Percentiles rank a stretch among this genome's conserved stretches.
Evolutionary conservation across 176 grass and related monocot species (phyloP).

Genomic region (Triticum dicoccoides): DNA sequence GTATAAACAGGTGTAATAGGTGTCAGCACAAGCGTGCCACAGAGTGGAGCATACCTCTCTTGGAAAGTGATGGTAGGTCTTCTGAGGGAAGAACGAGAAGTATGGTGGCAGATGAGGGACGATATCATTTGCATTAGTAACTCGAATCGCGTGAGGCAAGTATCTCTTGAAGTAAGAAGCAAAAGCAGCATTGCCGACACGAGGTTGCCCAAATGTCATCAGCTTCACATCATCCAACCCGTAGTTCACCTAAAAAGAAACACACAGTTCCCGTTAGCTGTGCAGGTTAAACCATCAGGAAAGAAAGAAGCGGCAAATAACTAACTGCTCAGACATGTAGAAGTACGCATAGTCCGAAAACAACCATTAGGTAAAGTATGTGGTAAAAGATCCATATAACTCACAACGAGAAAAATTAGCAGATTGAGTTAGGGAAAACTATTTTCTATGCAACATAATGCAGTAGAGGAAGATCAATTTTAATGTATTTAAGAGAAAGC

Average conservation of each 20-base stretch:
- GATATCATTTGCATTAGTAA: slow-evolving; percentile 75
- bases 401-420: not conserved
- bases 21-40: not conserved
- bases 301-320: not conserved
- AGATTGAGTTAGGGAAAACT: not conserved
- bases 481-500: not conserved
- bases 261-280: not conserved
- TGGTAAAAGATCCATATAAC: not conserved
- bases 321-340: not conserved
- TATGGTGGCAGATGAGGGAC: slow-evolving; percentile 92
- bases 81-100: slow-evolving; percentile 71
- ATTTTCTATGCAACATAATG: not conserved
- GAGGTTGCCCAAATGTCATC: slow-evolving; percentile 88
- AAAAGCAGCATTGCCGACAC: slow-evolving; percentile 81
- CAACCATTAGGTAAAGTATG: not conserved
- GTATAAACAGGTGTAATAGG: not conserved
- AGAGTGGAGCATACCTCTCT: slow-evolving; percentile 56
- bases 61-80: slow-evolving; percentile 95
- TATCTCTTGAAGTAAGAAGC: slow-evolving; percentile 78
- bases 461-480: not conserved
- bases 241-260: slow-evolving; percentile 60
- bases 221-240: slow-evolving; percentile 58
- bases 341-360: not conserved
- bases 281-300: not conserved
- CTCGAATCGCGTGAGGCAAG: slow-evolving; percentile 67